Evolutionary conservation across 176 grass and related monocot genomes (phyloP), one percentile per base, ranked within the genome.

Genomic region (Cenchrus fungigraminus): DNA sequence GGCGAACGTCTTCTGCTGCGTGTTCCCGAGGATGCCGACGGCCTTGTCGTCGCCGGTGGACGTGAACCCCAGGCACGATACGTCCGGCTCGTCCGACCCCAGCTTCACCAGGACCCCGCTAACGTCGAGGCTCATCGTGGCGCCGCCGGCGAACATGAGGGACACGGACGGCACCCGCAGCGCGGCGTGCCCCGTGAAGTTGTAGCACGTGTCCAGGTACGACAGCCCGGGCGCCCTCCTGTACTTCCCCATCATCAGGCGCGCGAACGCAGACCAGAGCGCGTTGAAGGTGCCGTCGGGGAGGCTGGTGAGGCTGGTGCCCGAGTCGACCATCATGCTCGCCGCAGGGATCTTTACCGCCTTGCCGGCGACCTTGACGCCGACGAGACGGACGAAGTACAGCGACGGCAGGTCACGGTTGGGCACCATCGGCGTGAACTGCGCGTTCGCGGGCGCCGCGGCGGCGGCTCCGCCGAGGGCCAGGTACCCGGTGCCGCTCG

Each of bases 161-260:
- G 67, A 53, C 82, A 95, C 84, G 20, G 61, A 46, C 65, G 95
- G 93, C 71, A 98, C 77, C 20, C 17, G 46, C 89, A 92, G 83
- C 61, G 1, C 90, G 16, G 0, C 13, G 51, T 83, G 37, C 0
- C 83, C 88, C 1, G 87, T 98, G 62, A 98, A 92, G 90, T 98
- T 76, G 83, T 92, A 95, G 83, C 96, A 98, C 29, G 91, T 95
- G 87, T 98, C 93, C 9, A 95, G 85, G 89, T 90, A 92, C 52
- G 91, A 93, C 49, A 90, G 54, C 9, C 68, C 77, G 10, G 85
- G 89, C 13, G 91, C 93, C 66, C 20, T 50, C 76, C 28, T 50
- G 77, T 98, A 95, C 82, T 25, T 45, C n/a, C 60, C 74, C 93
- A 98, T 98, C 37, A 14, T 98, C 37, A 14, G 22, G 9, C 74